Evolutionary conservation across 1,139 yeast genomes (phyloP), one percentile per base, ranked within the genome.

Genomic region (Lodderomyces orthopsilosis): DNA sequence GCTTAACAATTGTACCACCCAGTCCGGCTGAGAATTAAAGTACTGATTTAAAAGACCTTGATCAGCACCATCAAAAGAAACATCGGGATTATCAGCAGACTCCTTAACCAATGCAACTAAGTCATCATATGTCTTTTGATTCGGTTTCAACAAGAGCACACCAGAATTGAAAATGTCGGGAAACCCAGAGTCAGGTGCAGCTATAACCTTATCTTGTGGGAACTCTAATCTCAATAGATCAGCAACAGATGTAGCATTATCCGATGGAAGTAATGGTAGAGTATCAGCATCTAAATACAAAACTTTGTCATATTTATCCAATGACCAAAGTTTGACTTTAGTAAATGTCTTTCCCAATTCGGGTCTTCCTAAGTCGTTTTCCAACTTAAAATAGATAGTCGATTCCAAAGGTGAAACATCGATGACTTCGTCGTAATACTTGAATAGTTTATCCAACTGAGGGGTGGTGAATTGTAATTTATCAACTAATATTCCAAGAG

Each of bases 151-250:
- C 7, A 83, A 72, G 60, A 93, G 75, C 34, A 93, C 81, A 7
- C 98, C 98, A 19, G 95, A 83, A 65, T 93, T 93, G 73, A 93
- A 93, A 54, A 88, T 77, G 63, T 93, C 98, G 1, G 98, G 98
- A 83, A 96, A 93, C 14, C 98, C 97, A 22, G 84, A 74, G 65
- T 93, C 98, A 0, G 97, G 94, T n/a, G 88, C 75, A 0, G 97
- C 98, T 37, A 74, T 66, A 13, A 85, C 71, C 46, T 74, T 70
- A 33, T 63, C 57, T 14, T 57, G 52, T 1, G 63, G 66, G 38
- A 72, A 62, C 6, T 66, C 66, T 37, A 71, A 54, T 38, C 47
- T 54, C 45, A 63, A 58, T 40, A 62, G 61, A 46, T 62, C 69
- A 28, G 58, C 54, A 38, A 52, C 65, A 57, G 58, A 77, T 67